Evolutionary conservation across 495 filamentous ascomycete species (phyloP).

Genomic region (Neurospora sublineolata): DNA sequence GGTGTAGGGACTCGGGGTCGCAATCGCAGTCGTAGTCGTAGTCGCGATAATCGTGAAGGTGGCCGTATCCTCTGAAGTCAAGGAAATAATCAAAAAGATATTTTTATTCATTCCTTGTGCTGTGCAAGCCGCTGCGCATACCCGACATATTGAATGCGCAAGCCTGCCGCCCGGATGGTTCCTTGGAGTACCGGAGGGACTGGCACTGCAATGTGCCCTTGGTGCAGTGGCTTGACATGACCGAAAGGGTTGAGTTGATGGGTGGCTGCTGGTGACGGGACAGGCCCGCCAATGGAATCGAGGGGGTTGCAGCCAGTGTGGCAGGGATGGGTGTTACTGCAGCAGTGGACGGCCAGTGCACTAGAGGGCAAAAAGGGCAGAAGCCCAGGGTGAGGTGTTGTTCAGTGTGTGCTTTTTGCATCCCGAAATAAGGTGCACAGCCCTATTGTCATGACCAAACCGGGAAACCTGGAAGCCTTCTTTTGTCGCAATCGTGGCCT

Average conservation of each 20-base stretch:
- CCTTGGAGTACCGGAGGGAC: not conserved
- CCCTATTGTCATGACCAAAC: slow-evolving; percentile 13
- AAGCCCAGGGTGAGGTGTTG: slow-evolving; percentile 1
- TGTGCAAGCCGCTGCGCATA: slow-evolving; percentile 20
- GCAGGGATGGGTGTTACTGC: not conserved
- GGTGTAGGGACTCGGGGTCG: not conserved
- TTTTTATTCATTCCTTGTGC: slow-evolving; percentile 22
- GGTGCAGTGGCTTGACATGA: slow-evolving; percentile 12
- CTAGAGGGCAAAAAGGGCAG: not conserved
- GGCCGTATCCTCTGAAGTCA: not conserved
- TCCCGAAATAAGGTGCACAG: slow-evolving; percentile 24
- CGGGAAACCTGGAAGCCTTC: not conserved
- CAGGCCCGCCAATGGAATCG: not conserved
- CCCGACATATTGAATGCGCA: slow-evolving; percentile 15
- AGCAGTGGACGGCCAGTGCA: not conserved
- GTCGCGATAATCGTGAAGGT: slow-evolving; percentile 8
- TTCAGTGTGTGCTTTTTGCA: not conserved
- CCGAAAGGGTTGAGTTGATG: not conserved
- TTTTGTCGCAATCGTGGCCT: slow-evolving; percentile 15
- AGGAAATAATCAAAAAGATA: slow-evolving; percentile 9
- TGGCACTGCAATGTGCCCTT: slow-evolving; percentile 6
- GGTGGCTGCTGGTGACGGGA: not conserved
- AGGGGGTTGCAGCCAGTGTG: not conserved
- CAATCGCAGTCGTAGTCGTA: not conserved
- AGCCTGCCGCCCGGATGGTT: slow-evolving; percentile 7